These are phyloP conservation scores for Pythium diclinum DNA, from an alignment of 352 stramenopile species.

Conservation along the genomic window DNA sequence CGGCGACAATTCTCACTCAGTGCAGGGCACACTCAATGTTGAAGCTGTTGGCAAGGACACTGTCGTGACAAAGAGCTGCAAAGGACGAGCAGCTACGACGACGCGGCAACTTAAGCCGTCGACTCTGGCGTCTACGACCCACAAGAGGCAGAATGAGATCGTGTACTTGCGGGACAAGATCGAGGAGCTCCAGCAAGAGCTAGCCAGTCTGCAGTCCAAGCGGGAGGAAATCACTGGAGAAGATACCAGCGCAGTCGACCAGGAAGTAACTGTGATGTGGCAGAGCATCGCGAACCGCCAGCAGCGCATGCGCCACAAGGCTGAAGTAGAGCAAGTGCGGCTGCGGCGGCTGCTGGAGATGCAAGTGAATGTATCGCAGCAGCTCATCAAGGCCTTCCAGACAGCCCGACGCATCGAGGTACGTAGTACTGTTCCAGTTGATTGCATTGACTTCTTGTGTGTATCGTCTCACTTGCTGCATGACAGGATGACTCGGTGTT, in stretches of 20 bases:
- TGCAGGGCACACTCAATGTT: background rate
- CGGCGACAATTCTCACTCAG: background rate
- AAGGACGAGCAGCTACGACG: background rate
- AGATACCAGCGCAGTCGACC: background rate
- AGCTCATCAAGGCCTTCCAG: slow-evolving; percentile 5
- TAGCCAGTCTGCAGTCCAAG: background rate
- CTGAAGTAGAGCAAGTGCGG: slow-evolving; percentile 7
- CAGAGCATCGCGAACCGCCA: slow-evolving; percentile 6
- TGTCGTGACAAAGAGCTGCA: background rate
- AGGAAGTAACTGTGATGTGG: slow-evolving; percentile 2
- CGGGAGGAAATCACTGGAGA: background rate
- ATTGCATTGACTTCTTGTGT: background rate
- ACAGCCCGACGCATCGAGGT: slow-evolving; percentile 3
- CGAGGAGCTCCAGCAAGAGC: slow-evolving; percentile 4
- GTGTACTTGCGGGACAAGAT: background rate
- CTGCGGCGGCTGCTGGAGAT: background rate
- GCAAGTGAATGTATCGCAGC: background rate
- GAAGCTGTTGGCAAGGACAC: background rate
- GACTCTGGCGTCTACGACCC: slow-evolving; percentile 6
- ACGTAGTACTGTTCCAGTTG: background rate
- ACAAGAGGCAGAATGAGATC: slow-evolving; percentile 9
- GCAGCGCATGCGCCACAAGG: background rate
- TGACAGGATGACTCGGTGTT: background rate
- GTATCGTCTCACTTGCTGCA: background rate
- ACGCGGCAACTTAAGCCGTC: slow-evolving; percentile 5